Conservation (phyloP, 495 filamentous ascomycete genomes). For the Paragyromitra xinjiangensis region DNA sequence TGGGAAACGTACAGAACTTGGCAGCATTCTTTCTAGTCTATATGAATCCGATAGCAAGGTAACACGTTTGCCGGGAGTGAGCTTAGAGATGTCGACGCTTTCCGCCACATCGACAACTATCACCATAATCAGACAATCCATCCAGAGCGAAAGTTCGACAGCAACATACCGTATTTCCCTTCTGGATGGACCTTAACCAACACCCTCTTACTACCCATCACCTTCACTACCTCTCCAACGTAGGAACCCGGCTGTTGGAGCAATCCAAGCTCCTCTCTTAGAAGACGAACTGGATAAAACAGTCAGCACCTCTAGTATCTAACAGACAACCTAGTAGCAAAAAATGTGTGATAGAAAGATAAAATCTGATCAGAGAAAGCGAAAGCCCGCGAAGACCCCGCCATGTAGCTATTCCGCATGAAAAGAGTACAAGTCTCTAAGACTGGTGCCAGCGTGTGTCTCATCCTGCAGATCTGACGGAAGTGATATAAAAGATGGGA, state of each 20-base stretch:
- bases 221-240: conserved; percentile 98
- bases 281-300: conserved; percentile 71
- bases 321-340: not conserved
- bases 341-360: conserved; percentile 13
- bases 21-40: conserved; percentile 97
- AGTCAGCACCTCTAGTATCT: conserved; percentile 18
- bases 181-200: conserved; percentile 99
- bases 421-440: conserved; percentile 52
- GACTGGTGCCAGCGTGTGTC: conserved; percentile 51
- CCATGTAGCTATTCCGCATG: conserved; percentile 53
- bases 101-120: conserved; percentile 97
- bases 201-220: conserved; percentile 99
- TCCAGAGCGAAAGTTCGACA: conserved; percentile 6
- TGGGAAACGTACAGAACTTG: conserved; percentile 64
- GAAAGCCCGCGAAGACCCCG: conserved; percentile 44
- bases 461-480: conserved; percentile 29
- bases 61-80: conserved; percentile 96
- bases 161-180: conserved; percentile 92
- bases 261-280: conserved; percentile 94
- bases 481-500: not conserved
- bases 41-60: conserved; percentile 95
- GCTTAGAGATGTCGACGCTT: conserved; percentile 90
- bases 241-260: conserved; percentile 98
- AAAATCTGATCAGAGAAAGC: conserved; percentile 44
- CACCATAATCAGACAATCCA: conserved; percentile 24